A percentile compares a stretch with the other conserved stretches of the same genome.
These are phyloP conservation scores for Rhodotorula sp. DNA, from an alignment of 1,284 basidiomycete species.

Conservation along the genomic window DNA sequence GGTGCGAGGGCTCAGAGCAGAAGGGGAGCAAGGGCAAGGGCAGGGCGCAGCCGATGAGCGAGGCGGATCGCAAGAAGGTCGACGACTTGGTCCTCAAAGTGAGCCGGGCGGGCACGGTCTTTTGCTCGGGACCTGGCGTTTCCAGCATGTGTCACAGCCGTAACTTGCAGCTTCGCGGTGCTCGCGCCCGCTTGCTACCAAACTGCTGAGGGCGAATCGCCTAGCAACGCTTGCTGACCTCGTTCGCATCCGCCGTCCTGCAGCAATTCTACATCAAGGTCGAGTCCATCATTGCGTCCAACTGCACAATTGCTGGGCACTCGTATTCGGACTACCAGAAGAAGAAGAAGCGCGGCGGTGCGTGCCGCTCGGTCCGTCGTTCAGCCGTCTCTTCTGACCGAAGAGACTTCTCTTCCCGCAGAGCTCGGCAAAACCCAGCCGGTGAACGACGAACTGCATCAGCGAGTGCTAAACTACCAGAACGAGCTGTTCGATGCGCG, in stretches of 20 bases:
- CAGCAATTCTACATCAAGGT: conserved; percentile 35
- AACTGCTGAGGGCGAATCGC: neutral
- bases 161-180: too few relatives aligned
- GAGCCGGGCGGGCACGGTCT: neutral
- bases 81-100: conserved; percentile 32
- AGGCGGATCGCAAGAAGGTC: conserved; percentile 1
- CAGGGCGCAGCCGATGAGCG: neutral
- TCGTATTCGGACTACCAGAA: conserved; percentile 18
- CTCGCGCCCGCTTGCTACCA: too few relatives aligned
- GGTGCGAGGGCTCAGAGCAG: neutral
- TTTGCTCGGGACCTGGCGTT: neutral
- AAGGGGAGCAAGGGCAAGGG: neutral
- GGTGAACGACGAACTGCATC: conserved; percentile 29
- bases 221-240: neutral
- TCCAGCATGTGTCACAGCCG: too few relatives aligned
- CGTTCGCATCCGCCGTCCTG: neutral
- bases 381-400: neutral
- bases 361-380: neutral
- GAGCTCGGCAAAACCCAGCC: conserved; percentile 26
- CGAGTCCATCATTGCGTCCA: conserved; percentile 18
- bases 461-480: conserved; percentile 31
- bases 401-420: neutral
- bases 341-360: conserved; percentile 16
- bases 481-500: conserved; percentile 33
- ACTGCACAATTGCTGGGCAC: conserved; percentile 30